These are phyloP conservation scores for Cetraspora pellucida DNA, from an alignment of 192 early-diverging fungal species.

Conservation along the genomic window DNA sequence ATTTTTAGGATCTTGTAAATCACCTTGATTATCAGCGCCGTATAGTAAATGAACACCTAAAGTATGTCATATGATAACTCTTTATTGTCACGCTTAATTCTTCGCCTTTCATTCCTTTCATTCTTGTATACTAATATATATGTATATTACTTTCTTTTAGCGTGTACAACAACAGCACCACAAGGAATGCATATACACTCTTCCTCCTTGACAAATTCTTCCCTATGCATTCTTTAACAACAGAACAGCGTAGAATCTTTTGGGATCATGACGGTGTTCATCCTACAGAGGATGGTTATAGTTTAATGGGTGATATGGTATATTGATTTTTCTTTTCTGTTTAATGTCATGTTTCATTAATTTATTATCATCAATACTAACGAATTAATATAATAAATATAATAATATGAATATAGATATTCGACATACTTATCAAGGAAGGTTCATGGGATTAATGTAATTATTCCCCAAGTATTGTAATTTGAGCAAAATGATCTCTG, in stretches of 20 bases:
- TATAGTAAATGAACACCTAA: slow-evolving; percentile 30
- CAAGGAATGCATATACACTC: slow-evolving; percentile 9
- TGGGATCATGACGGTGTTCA: slow-evolving; percentile 27
- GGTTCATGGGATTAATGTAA: slow-evolving; percentile 25
- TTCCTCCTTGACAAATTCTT: slow-evolving; percentile 30
- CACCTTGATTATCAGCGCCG: slow-evolving; percentile 30
- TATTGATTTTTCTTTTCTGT: background rate
- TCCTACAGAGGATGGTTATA: slow-evolving; percentile 25
- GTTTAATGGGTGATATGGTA: slow-evolving; percentile 31
- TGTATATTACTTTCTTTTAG: background rate
- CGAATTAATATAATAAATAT: background rate
- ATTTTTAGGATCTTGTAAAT: slow-evolving; percentile 10
- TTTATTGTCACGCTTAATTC: background rate
- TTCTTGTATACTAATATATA: background rate
- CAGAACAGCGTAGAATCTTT: slow-evolving; percentile 28
- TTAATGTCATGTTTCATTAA: background rate
- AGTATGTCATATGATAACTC: slow-evolving; percentile 14
- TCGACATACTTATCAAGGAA: slow-evolving; percentile 23
- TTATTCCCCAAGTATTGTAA: background rate
- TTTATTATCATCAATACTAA: background rate
- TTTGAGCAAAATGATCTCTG: background rate
- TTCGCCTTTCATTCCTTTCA: background rate
- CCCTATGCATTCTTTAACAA: slow-evolving; percentile 30
- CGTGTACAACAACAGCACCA: slow-evolving; percentile 31
- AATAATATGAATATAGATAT: slow-evolving; percentile 3